Base-by-base conservation (phyloP, 768 basidiomycete species). In the Nidularia pulvinata region DNA sequence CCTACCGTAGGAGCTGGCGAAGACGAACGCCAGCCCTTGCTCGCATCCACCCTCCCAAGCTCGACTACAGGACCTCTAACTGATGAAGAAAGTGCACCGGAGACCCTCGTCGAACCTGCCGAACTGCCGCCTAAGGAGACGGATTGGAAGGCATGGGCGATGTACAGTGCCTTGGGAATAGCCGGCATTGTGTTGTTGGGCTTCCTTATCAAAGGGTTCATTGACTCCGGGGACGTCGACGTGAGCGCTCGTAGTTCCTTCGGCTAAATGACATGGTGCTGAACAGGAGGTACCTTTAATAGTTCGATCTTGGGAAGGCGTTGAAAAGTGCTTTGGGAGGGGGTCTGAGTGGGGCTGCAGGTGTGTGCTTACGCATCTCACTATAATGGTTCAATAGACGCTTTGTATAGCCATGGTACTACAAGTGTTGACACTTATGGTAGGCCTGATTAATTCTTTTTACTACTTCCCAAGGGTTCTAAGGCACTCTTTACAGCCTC, bases 361-460 rank as follows among this genome's bases (percentile, higher is more conserved):
- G 89, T 87, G 55, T 52, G 72, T 54, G 5, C 43, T 32, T 39
- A 51, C 42, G 30, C 48, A 4, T n/a, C 14, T 39, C 37, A 47
- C n/a, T 56, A 33, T 51, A 2, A 55, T 33, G 16, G 39, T 42
- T 42, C 16, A 42, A 3, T 13, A 14, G 39, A 46, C 42, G 39
- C 11, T n/a, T 46, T n/a, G 6, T 34, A 7, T 48, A 82, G 95
- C 95, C 0, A 98, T 98, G 96, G 82, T 98, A 4, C 75, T 98
- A 5, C 96, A 98, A 66, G 96, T 98, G 14, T 67, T 97, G 49
- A 84, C 86, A 1, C 80, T 96, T 54, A 97, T 97, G 94, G 80
- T 77, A 57, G 32, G 32, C 36, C 11, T 19, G 22, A 49, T 19
- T 30, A 30, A 30, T 30, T 30, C 25, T 30, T 30, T 30, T 30